A percentile compares a stretch with the other conserved stretches of the same genome.
Conservation (phyloP, 495 filamentous ascomycete species). For the Darksidea phi region DNA sequence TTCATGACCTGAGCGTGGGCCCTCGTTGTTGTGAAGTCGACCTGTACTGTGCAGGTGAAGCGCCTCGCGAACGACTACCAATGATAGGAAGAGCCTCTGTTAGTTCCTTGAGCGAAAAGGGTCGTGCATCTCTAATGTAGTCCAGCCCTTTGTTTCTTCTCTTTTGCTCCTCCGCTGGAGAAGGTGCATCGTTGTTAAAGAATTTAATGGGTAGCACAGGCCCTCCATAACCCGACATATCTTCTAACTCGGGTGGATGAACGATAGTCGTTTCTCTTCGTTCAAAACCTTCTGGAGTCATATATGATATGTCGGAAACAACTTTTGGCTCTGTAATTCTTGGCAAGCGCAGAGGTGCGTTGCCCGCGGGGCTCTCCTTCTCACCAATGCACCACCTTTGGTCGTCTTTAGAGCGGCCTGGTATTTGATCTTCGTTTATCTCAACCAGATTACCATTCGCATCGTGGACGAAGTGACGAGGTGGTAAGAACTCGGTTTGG, state of each 20-base stretch:
- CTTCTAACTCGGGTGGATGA: constrained; percentile 44
- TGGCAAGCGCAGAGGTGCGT: not conserved
- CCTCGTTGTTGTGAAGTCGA: no score
- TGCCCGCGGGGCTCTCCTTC: not conserved
- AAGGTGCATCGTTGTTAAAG: not conserved
- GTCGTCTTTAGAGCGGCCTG: constrained; percentile 10
- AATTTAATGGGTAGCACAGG: constrained; percentile 38
- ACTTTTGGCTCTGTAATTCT: constrained; percentile 9
- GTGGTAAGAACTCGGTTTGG: constrained; percentile 50
- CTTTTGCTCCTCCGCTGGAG: not conserved
- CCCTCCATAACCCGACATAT: constrained; percentile 37
- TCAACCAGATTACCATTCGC: constrained; percentile 15
- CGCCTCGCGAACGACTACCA: not conserved
- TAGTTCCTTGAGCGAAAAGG: not conserved
- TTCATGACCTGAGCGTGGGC: no score
- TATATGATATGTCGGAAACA: constrained; percentile 34
- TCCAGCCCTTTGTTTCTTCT: not conserved
- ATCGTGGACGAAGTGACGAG: constrained; percentile 43
- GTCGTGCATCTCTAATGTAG: not conserved
- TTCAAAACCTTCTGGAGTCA: constrained; percentile 41
- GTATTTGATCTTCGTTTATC: constrained; percentile 17
- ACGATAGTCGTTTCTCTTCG: constrained; percentile 44
- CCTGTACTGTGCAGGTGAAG: not conserved
- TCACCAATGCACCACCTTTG: constrained; percentile 23
- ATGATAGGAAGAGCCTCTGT: not conserved